Base-by-base conservation (phyloP, 306 rosid genomes). In the Glycine latifolia region DNA sequence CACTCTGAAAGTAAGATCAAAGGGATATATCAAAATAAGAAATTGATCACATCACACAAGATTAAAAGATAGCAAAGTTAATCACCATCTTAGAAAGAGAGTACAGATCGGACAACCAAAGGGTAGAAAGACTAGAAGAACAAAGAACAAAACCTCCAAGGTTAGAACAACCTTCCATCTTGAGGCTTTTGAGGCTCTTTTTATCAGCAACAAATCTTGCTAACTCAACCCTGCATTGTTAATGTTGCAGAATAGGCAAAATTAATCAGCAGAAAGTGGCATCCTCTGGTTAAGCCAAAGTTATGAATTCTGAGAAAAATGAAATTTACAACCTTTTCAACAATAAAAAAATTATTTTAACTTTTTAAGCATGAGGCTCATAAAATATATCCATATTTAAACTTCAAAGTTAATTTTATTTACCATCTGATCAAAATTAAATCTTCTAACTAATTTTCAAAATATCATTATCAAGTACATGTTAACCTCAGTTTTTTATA, bases 121-220 rank as follows among this genome's bases (percentile, higher is more conserved):
- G 87, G 41, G 97, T 96, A 84, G 89, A 81, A 54, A 96, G 93
- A 85, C 97, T 89, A 6, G 97, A 80, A 5, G 99, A 96, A 82
- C 83, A 85, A 65, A 96, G 91, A 73, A 89, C 83, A 85, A 93
- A 88, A 62, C 97, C 90, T 15, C 98, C 90, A 6, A 96, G 75
- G 82, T 76, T 91, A 79, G 92, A 93, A 87, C 99, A 93, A 20
- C 97, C 97, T 87, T 96, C 98, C 92, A 96, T 87, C 91, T 92
- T 92, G 49, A 96, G 89, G 87, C 87, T 87, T 89, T 90, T 93
- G 85, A 96, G 89, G 83, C 85, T 85, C 74, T 89, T 88, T 82
- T 95, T 91, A 79, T 93, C 97, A 7, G 91, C 97, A 81, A 92
- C 92, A 87, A 96, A 96, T 44, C 98, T 91, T 44, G 95, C 90